These are phyloP conservation scores for Saccharomycopsis lassenensis DNA, from an alignment of 805 yeast species.

Conservation along the genomic window DNA sequence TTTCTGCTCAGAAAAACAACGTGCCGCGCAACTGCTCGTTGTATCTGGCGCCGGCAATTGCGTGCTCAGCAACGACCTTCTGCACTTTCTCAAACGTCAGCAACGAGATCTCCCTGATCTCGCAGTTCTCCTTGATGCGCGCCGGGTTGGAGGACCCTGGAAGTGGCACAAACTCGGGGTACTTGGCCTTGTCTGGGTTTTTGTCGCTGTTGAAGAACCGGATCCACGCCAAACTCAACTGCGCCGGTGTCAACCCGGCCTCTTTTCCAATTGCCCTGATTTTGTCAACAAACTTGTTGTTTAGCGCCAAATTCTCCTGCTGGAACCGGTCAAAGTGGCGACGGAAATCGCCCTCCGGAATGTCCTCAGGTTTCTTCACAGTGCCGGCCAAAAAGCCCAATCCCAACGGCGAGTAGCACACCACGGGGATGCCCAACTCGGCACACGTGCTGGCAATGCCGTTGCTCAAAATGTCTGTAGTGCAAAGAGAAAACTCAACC, in stretches of 20 bases:
- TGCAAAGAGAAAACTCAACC: slow-evolving; percentile 64
- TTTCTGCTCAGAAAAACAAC: slow-evolving; percentile 1
- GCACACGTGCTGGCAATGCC: slow-evolving; percentile 54
- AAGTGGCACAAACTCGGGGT: slow-evolving; percentile 59
- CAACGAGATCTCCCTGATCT: slow-evolving; percentile 37
- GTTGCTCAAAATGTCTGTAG: slow-evolving; percentile 47
- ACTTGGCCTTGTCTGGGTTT: slow-evolving; percentile 22
- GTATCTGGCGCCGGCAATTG: slow-evolving; percentile 50
- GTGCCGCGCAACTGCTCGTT: slow-evolving; percentile 21
- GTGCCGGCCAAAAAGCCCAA: slow-evolving; percentile 67
- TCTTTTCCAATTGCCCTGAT: slow-evolving; percentile 39
- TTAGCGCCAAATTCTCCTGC: slow-evolving; percentile 44
- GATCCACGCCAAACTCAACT: slow-evolving; percentile 62
- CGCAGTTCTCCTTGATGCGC: slow-evolving; percentile 54
- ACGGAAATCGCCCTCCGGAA: slow-evolving; percentile 50
- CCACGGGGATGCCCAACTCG: slow-evolving; percentile 49
- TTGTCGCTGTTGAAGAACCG: slow-evolving; percentile 28
- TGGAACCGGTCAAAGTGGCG: slow-evolving; percentile 40
- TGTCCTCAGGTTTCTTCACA: slow-evolving; percentile 33
- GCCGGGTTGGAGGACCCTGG: slow-evolving; percentile 60
- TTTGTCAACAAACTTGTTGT: slow-evolving; percentile 37
- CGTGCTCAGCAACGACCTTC: slow-evolving; percentile 30
- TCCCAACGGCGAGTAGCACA: slow-evolving; percentile 79
- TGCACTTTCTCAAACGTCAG: slow-evolving; percentile 46
- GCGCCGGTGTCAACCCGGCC: slow-evolving; percentile 44